Evolutionary conservation across 1,139 yeast species (phyloP).

Genomic region (Yamadazyma membranifaciens): DNA sequence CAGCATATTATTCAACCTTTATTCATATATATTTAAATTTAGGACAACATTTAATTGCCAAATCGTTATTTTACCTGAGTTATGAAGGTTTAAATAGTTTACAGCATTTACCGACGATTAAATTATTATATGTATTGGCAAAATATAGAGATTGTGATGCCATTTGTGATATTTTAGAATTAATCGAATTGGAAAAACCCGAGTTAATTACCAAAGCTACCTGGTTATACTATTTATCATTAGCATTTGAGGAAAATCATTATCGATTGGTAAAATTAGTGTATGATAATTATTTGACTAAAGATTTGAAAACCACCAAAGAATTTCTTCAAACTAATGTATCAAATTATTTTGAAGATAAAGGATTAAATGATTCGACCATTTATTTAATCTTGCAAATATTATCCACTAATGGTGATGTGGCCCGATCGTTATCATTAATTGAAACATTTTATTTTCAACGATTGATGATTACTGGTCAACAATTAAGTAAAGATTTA

Average conservation of each 20-base stretch:
- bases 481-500: conserved; percentile 34
- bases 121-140: conserved; percentile 15
- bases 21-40: conserved; percentile 24
- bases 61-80: conserved; percentile 18
- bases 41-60: conserved; percentile 24
- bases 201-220: conserved; percentile 9
- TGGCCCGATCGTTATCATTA: conserved; percentile 30
- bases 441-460: conserved; percentile 40
- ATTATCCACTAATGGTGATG: conserved; percentile 39
- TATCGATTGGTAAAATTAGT: conserved; percentile 28
- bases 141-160: conserved; percentile 21
- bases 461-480: conserved; percentile 27
- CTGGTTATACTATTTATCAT: conserved; percentile 25
- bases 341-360: conserved; percentile 9
- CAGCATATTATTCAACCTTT: conserved; percentile 23
- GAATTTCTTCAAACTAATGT: conserved; percentile 17
- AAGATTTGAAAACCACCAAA: conserved; percentile 22
- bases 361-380: conserved; percentile 8
- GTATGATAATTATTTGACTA: conserved; percentile 32
- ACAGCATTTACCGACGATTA: conserved; percentile 16
- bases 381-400: conserved; percentile 27
- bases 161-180: conserved; percentile 16
- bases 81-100: neutral
- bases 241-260: conserved; percentile 24
- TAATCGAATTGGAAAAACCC: conserved; percentile 8